Evolutionary conservation across 257 asterid genomes (phyloP).

Genomic region (Nicotiana paniculata): DNA sequence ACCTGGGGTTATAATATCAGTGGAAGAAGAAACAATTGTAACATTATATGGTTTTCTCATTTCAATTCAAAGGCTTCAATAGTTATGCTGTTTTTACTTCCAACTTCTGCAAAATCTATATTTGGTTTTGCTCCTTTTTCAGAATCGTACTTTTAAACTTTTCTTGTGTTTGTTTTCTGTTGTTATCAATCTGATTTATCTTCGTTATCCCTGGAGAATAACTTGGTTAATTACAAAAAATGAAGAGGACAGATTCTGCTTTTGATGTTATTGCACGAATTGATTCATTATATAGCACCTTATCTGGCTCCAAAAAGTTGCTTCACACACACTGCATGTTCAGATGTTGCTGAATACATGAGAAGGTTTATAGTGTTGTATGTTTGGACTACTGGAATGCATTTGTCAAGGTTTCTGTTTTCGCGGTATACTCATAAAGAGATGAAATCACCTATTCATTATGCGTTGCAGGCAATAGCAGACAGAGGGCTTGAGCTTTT

Average conservation of each 20-base stretch:
- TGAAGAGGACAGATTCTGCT: not conserved
- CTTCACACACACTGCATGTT: not conserved
- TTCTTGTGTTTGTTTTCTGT: not conserved
- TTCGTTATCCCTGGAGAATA: not conserved
- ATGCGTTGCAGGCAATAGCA: slow-evolving; percentile 71
- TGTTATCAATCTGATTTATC: not conserved
- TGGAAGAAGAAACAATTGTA: not conserved
- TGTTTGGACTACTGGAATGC: not conserved
- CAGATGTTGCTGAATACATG: not conserved
- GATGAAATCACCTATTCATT: slow-evolving; percentile 4
- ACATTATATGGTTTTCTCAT: not conserved
- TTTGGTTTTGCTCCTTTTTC: not conserved
- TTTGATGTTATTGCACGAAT: not conserved
- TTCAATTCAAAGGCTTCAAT: not conserved
- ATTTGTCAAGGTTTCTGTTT: not conserved
- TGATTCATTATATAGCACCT: not conserved
- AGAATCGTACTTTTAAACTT: not conserved
- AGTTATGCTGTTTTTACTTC: not conserved
- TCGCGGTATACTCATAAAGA: not conserved
- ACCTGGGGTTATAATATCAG: not conserved
- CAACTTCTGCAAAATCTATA: not conserved
- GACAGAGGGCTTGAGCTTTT: slow-evolving; percentile 93
- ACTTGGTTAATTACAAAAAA: not conserved
- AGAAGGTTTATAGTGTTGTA: not conserved
- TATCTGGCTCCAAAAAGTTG: not conserved